Conservation (phyloP, 306 rosid species). For the Alnus rubra region DNA sequence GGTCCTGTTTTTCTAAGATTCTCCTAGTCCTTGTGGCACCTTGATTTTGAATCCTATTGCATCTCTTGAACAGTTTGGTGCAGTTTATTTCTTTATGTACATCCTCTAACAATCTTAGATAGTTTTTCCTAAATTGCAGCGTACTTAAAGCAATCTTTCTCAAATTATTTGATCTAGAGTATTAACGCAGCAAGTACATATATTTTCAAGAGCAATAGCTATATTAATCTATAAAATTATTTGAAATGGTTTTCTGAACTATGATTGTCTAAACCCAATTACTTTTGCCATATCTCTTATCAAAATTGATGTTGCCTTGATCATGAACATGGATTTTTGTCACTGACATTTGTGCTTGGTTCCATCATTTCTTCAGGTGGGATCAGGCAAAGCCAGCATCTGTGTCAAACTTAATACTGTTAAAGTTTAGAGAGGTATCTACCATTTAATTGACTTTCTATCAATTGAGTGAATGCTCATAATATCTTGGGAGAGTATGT, state of each 20-base stretch:
- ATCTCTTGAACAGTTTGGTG: constrained; percentile 1
- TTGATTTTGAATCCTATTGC: neutral
- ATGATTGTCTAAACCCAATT: neutral
- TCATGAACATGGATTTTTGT: constrained; percentile 1
- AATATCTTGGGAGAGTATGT: neutral
- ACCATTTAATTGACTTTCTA: neutral
- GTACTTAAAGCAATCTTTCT: neutral
- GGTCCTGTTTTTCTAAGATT: neutral
- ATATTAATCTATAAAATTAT: neutral
- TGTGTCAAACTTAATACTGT: constrained; percentile 70
- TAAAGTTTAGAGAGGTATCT: constrained; percentile 85
- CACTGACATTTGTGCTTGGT: constrained; percentile 17
- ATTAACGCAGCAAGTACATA: neutral
- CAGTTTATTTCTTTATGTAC: neutral
- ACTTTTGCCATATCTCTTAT: neutral
- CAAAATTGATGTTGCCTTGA: neutral
- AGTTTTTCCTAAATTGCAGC: neutral
- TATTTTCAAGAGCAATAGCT: neutral
- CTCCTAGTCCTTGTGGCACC: neutral
- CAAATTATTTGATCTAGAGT: neutral
- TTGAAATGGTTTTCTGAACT: constrained; percentile 4
- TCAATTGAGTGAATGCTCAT: neutral
- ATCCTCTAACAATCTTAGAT: neutral
- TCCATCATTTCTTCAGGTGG: constrained; percentile 60
- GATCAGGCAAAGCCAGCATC: constrained; percentile 71